These are phyloP conservation scores for Magnolia sinica DNA, from an alignment of 164 flowering plant genomes.

Conservation along the genomic window DNA sequence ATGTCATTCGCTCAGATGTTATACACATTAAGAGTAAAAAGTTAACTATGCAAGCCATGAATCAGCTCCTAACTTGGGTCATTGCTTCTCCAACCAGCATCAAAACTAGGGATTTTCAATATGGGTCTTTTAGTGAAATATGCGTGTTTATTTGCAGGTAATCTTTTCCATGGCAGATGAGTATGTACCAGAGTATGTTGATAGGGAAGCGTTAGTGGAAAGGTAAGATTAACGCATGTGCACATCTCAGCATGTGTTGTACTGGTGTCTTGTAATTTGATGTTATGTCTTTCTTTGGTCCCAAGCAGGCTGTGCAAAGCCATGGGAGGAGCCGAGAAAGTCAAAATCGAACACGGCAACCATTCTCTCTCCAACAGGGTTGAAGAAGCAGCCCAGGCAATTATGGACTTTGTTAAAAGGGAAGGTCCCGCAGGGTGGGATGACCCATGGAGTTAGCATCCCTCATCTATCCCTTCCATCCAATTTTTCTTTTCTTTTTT, in stretches of 20 bases:
- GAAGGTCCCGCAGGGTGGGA: conserved; percentile 97
- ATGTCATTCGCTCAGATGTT: background rate
- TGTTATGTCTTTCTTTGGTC: background rate
- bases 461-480: background rate
- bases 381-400: conserved; percentile 69
- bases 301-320: conserved; percentile 79
- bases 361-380: conserved; percentile 92
- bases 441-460: conserved; percentile 81
- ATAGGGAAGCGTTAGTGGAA: conserved; percentile 77
- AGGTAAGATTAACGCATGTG: conserved; percentile 37
- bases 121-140: background rate
- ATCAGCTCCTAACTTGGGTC: background rate
- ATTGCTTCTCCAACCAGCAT: background rate
- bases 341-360: conserved; percentile 83
- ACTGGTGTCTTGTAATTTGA: background rate
- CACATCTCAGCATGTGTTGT: background rate
- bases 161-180: conserved; percentile 96
- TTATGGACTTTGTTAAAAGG: conserved; percentile 65
- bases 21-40: too few relatives aligned
- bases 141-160: conserved; percentile 45
- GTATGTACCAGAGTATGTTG: conserved; percentile 92
- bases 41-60: background rate
- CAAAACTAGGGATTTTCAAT: too few relatives aligned
- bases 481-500: background rate
- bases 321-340: conserved; percentile 43